These are phyloP conservation scores for Phytophthora pini DNA, from an alignment of 352 stramenopile species.

Conservation along the genomic window DNA sequence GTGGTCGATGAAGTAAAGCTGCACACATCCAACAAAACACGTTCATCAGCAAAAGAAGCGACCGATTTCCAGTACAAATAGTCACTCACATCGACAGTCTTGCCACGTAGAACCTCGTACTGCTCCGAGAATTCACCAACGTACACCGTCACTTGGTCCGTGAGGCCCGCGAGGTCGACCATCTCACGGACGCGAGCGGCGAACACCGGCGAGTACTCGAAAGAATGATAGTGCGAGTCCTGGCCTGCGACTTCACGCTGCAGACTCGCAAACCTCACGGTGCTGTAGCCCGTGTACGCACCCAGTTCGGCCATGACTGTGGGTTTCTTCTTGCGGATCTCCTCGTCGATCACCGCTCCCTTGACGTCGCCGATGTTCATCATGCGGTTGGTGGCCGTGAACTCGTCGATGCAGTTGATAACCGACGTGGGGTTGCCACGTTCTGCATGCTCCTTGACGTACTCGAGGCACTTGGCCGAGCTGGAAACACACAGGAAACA, in stretches of 20 bases:
- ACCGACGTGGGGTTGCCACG: slow-evolving; percentile 42
- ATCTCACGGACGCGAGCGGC: slow-evolving; percentile 52
- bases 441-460: slow-evolving; percentile 46
- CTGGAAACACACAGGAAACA: slow-evolving; percentile 2
- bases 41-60: neutral
- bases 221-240: slow-evolving; percentile 55
- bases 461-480: slow-evolving; percentile 47
- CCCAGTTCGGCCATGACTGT: slow-evolving; percentile 53
- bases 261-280: slow-evolving; percentile 51
- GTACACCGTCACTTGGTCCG: slow-evolving; percentile 54
- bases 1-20: slow-evolving; percentile 58
- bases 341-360: slow-evolving; percentile 47
- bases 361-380: slow-evolving; percentile 55
- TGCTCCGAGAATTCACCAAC: slow-evolving; percentile 49
- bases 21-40: neutral
- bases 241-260: slow-evolving; percentile 41
- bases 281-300: slow-evolving; percentile 58
- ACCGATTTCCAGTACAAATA: neutral
- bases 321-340: slow-evolving; percentile 45
- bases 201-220: slow-evolving; percentile 55
- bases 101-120: slow-evolving; percentile 39
- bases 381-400: slow-evolving; percentile 43
- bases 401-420: slow-evolving; percentile 48
- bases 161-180: slow-evolving; percentile 52
- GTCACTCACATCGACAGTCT: slow-evolving; percentile 49